A percentile compares a stretch with the other conserved stretches of the same genome.
These are phyloP conservation scores for Apiosordaria backusii DNA, from an alignment of 495 filamentous ascomycete species.

Conservation along the genomic window DNA sequence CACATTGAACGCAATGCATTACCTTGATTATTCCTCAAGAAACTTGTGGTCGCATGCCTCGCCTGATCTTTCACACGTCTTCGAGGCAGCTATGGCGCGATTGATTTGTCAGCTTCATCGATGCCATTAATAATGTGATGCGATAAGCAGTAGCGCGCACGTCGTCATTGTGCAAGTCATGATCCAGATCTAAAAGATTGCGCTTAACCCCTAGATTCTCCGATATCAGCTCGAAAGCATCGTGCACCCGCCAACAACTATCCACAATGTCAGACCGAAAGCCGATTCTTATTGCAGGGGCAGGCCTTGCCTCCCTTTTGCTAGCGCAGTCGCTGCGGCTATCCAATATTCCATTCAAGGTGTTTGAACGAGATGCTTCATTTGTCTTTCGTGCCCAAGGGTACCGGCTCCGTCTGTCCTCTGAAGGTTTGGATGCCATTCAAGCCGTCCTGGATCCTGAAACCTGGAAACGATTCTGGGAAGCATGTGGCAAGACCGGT, in stretches of 20 bases:
- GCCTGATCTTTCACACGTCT: too few relatives aligned
- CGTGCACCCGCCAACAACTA: not conserved
- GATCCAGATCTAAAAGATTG: not conserved
- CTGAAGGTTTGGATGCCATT: constrained; percentile 51
- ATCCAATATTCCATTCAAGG: constrained; percentile 46
- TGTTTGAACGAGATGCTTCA: constrained; percentile 51
- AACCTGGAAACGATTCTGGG: constrained; percentile 48
- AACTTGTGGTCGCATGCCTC: too few relatives aligned
- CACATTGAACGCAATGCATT: too few relatives aligned
- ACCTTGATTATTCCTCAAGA: too few relatives aligned
- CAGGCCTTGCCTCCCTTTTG: constrained; percentile 49
- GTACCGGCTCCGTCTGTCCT: constrained; percentile 52
- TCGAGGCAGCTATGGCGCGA: not conserved
- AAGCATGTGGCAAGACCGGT: constrained; percentile 50
- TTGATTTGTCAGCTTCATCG: not conserved
- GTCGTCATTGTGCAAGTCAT: not conserved
- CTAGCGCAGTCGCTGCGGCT: constrained; percentile 47
- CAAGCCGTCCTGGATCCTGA: constrained; percentile 47
- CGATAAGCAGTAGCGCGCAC: not conserved
- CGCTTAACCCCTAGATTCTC: not conserved
- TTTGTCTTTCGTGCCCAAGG: constrained; percentile 51
- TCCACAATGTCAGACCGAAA: constrained; percentile 26
- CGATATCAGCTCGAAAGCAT: not conserved
- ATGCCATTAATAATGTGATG: not conserved
- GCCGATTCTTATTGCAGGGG: constrained; percentile 53